phyloP scores from a whole-genome alignment of 2,329 filamentous ascomycete genomes.

The Zopfia rhizophila region DNA sequence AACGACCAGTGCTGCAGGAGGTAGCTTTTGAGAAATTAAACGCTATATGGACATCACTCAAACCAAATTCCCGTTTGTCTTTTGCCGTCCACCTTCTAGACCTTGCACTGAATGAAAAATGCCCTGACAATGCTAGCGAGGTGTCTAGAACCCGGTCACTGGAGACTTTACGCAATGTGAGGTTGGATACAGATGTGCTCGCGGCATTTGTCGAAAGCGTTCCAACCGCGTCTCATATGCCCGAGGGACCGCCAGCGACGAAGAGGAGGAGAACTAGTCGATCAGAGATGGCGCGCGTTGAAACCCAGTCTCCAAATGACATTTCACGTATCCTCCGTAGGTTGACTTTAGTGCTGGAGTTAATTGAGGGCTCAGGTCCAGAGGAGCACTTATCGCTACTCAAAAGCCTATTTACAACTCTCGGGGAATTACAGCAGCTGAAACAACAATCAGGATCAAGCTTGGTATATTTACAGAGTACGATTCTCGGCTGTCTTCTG shows the following conservation, averaged over 20 bases:
- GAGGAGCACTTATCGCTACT: conserved; percentile 80
- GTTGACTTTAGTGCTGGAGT: conserved; percentile 86
- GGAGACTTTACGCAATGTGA: conserved; percentile 76
- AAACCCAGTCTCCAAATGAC: conserved; percentile 71
- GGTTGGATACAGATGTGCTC: conserved; percentile 78
- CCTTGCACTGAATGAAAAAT: conserved; percentile 62
- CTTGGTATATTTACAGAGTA: conserved; percentile 87
- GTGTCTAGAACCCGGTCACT: conserved; percentile 67
- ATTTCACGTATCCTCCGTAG: conserved; percentile 75
- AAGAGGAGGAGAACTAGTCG: conserved; percentile 85
- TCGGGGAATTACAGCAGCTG: conserved; percentile 89
- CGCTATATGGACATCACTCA: conserved; percentile 78
- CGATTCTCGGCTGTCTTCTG: conserved; percentile 83
- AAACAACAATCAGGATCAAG: conserved; percentile 84
- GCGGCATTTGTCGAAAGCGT: conserved; percentile 77
- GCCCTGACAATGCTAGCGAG: conserved; percentile 41
- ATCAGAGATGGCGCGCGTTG: conserved; percentile 71
- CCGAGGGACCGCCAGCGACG: conserved; percentile 75
- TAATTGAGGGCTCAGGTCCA: conserved; percentile 83
- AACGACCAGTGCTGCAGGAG: conserved; percentile 66
- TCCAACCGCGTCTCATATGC: conserved; percentile 77
- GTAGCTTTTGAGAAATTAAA: conserved; percentile 76
- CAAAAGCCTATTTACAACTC: conserved; percentile 80
- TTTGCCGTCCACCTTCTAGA: conserved; percentile 72
- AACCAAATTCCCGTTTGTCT: conserved; percentile 68